Evolutionary conservation across 1,139 yeast genomes (phyloP), one percentile per base, ranked within the genome.

Genomic region (Casaregolazyma suthepensis): DNA sequence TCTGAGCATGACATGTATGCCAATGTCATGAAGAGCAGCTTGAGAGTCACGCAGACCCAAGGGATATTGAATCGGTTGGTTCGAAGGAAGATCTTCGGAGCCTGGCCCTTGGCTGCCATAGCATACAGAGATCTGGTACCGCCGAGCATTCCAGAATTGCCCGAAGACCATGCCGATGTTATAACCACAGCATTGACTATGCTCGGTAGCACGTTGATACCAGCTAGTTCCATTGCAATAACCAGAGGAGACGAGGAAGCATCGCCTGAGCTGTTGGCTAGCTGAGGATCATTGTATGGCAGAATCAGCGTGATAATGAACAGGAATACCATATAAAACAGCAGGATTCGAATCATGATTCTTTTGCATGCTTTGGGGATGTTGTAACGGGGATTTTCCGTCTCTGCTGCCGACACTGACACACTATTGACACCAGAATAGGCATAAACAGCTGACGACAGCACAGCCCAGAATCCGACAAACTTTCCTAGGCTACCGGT

Each of bases 351-450:
- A 69, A 79, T 76, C 59, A 86, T 79, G 46, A 87, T 91, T 64
- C 85, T 83, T 64, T 81, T 80, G 63, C 85, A 84, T 35, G 95
- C 94, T 57, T 79, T 79, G 58, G 95, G 94, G 52, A 87, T 85
- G 29, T 89, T 73, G 60, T 80, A 83, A 71, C 87, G 76, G 57
- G 95, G 95, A 67, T 85, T 83, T 51, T 78, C 77, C 50, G 88
- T 78, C 71, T 88, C 96, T 70, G 95, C 95, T 23, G 90, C 89
- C 5, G 91, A 79, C 54, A 87, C 77, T 64, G 91, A 94, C 40
- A 85, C 85, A 64, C 85, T 75, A 69, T 87, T 95, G 0, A 90
- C 83, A 26, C 88, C 90, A 15, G 53, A 54, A 48, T 52, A 58
- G 2, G 60, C 52, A 51, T 55, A 58, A 58, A 35, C 84, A 75